Conservation (phyloP, 179 eudicot species). For the Carnegiea gigantea region DNA sequence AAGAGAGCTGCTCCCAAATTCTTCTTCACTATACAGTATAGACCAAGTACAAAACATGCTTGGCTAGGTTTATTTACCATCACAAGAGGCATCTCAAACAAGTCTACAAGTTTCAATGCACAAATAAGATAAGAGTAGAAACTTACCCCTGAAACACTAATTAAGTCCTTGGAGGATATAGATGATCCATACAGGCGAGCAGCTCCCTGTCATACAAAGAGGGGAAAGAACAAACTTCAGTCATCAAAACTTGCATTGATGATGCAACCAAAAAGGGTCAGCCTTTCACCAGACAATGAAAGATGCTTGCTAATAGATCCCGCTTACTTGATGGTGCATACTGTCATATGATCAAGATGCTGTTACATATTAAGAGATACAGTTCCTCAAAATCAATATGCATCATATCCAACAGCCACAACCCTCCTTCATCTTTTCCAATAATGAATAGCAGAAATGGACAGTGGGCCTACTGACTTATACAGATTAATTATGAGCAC, state of each 20-base stretch:
- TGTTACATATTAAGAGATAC: no score
- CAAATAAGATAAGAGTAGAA: not conserved
- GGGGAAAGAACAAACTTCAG: not conserved
- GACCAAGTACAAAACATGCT: not conserved
- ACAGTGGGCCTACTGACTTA: not conserved
- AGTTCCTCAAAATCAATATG: no score
- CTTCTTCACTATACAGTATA: no score
- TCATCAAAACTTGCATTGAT: not conserved
- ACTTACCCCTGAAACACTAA: slow-evolving; percentile 92
- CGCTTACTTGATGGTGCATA: not conserved
- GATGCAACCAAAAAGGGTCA: not conserved
- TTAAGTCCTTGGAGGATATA: slow-evolving; percentile 73
- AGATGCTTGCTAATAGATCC: not conserved
- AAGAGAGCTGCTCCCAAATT: no score
- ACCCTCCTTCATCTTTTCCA: not conserved
- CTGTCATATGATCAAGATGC: not conserved
- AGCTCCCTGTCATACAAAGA: slow-evolving; percentile 65
- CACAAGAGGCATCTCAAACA: not conserved
- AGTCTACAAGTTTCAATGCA: not conserved
- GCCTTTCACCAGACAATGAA: not conserved
- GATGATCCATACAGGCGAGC: slow-evolving; percentile 93
- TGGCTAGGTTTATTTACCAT: not conserved
- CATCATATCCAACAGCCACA: not conserved
- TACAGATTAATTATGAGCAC: not conserved
- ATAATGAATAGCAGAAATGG: not conserved